phyloP scores from a whole-genome alignment of 371 early-diverging fungal species.

The Blyttiomyces sp. region DNA sequence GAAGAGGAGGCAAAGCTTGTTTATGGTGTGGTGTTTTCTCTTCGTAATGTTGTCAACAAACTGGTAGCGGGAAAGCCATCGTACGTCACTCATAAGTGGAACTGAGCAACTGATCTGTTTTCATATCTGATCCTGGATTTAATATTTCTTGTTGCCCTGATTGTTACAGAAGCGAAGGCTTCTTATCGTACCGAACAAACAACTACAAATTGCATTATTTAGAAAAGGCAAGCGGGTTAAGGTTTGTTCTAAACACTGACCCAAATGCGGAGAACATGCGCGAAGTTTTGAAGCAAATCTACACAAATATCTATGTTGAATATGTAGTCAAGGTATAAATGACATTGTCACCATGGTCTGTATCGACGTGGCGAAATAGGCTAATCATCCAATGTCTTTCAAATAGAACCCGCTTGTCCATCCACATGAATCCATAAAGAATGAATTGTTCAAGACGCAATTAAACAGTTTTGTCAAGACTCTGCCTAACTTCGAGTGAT shows the following conservation, averaged over 20 bases:
- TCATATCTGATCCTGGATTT: neutral
- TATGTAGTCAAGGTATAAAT: slow-evolving; percentile 64
- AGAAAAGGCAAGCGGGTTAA: slow-evolving; percentile 80
- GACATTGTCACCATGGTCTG: slow-evolving; percentile 61
- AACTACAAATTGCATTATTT: slow-evolving; percentile 87
- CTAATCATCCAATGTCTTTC: slow-evolving; percentile 31
- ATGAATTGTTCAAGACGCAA: slow-evolving; percentile 66
- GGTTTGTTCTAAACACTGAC: slow-evolving; percentile 85
- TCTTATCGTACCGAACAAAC: slow-evolving; percentile 76
- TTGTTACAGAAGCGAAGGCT: slow-evolving; percentile 26
- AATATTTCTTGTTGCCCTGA: neutral
- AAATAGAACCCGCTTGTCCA: slow-evolving; percentile 49
- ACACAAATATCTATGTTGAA: slow-evolving; percentile 85
- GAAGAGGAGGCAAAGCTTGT: slow-evolving; percentile 91
- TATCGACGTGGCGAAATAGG: slow-evolving; percentile 6
- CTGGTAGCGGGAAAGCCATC: slow-evolving; percentile 37
- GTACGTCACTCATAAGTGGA: slow-evolving; percentile 3
- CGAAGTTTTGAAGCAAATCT: slow-evolving; percentile 72
- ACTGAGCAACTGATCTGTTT: neutral
- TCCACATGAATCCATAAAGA: slow-evolving; percentile 29
- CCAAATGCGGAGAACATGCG: slow-evolving; percentile 58
- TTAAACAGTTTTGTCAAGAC: slow-evolving; percentile 65
- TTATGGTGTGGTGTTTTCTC: slow-evolving; percentile 86
- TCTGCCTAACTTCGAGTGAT: slow-evolving; percentile 66
- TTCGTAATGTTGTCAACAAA: slow-evolving; percentile 83